Base-by-base conservation (phyloP, 2,329 filamentous ascomycete species). In the Nigrospora oryzae region DNA sequence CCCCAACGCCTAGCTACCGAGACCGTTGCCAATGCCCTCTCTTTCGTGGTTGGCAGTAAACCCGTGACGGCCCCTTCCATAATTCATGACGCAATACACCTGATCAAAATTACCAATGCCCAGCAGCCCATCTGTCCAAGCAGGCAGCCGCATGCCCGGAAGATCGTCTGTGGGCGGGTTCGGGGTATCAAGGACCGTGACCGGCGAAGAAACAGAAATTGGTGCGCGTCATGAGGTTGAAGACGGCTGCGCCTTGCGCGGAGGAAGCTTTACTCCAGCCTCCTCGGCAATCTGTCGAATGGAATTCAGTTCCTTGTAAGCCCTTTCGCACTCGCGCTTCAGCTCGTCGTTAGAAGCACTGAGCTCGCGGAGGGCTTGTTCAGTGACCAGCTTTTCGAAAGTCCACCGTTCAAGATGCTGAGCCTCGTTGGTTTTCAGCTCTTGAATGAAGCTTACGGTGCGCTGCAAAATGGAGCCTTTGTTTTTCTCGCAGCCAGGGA, bases 401-500 rank as follows among this genome's bases (percentile, higher is more conserved):
- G 87, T 91, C 86, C 87, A 93, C 66, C 95, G 89, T 63, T 95
- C 91, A 51, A 95, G 89, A 62, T 95, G 95, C 52, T 93, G 86
- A 14, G 86, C 81, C 63, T 95, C 91, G 55, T 95, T 94, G 63
- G 96, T 89, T 63, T 93, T 94, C 35, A 98, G 77, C 60, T 96
- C 89, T 11, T 83, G 86, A 61, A 98, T 97, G 69, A 95, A 97
- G 51, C 89, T 83, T 11, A 96, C 91, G 0, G 93, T 89, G 32
- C 91, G 87, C 61, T 94, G 87, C 34, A 98, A 73, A 52, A 98
- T 97, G 3, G 89, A 94, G 1, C 93, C 93, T 68, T 98, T 98
- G 73, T 98, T 97, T 75, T 97, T 98, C 67, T 98, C 93, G 58
- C 91, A 96, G 13, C 89, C 89, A 0, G 93, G 93, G 0, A 98